Percentiles rank a stretch among this genome's conserved stretches.
phyloP scores from a whole-genome alignment of 2,329 filamentous ascomycete genomes.

The Epichloe brachyelytri region DNA sequence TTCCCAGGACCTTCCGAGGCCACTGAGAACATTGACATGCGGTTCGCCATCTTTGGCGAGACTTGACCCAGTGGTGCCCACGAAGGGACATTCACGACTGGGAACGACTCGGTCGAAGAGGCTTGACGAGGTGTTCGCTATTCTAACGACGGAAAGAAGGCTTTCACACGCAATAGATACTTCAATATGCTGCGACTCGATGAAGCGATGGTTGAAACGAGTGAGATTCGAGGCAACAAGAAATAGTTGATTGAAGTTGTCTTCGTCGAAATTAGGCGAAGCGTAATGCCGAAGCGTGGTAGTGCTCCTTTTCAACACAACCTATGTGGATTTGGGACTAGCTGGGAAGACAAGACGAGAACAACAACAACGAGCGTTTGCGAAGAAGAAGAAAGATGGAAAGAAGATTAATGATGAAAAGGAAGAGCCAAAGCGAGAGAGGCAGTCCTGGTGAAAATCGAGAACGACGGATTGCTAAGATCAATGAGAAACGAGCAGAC shows the following conservation, averaged over 20 bases:
- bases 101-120: not conserved
- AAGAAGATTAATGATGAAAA: constrained; percentile 23
- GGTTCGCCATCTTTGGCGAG: constrained; percentile 39
- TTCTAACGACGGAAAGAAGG: not conserved
- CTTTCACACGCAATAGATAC: not conserved
- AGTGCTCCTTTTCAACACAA: not conserved
- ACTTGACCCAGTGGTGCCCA: constrained; percentile 17
- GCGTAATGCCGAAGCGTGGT: not conserved
- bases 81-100: constrained; percentile 26
- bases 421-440: constrained; percentile 47
- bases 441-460: constrained; percentile 21
- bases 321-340: not conserved
- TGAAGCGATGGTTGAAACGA: not conserved
- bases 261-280: not conserved
- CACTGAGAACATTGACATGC: constrained; percentile 58
- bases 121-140: not conserved
- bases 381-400: not conserved
- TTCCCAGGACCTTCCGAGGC: constrained; percentile 49
- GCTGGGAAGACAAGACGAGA: not conserved
- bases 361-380: not conserved
- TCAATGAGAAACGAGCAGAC: constrained; percentile 8
- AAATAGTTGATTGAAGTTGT: not conserved
- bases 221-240: not conserved
- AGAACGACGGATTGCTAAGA: constrained; percentile 6
- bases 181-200: not conserved